Evolutionary conservation across 306 rosid genomes (phyloP), one percentile per base, ranked within the genome.

Genomic region (Calophaca sinica): DNA sequence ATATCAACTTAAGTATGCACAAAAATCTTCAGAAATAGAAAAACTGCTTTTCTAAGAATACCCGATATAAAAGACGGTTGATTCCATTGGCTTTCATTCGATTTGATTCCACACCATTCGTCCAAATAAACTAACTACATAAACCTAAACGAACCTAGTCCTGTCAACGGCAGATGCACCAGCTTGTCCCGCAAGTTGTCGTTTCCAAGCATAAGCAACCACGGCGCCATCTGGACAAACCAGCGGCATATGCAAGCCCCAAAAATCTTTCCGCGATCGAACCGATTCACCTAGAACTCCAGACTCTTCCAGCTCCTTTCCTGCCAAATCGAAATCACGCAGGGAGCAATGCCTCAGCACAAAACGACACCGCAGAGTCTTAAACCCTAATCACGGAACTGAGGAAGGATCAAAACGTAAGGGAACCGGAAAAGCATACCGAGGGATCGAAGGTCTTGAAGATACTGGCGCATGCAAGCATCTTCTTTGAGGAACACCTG

Each of bases 141-240:
- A n/a, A 72, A 35, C 69, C 7, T 7, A 61, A 75, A 67, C 62
- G 11, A 79, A 94, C 98, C 96, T 88, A 38, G 93, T 88, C 70
- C 97, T 68, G 61, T 94, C 98, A 44, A 91, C 96, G 0, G 98
- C 96, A 2, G 97, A 94, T 0, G 96, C 98, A 28, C 97, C 96
- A 2, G 98, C 97, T 82, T 94, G 98, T 29, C 96, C 96, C 1
- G 98, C 98, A 15, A 94, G 88, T 67, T 91, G 94, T 10, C 96
- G 93, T 72, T 91, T 94, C 97, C 98, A 94, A 52, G 98, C 98
- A 72, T 91, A 94, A 0, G 97, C 98, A 66, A 94, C 98, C 7
- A 91, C 96, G 2, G 97, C 96, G 0, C 94, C 98, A 12, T 94
- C 97, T 1, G 98, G 97, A 76, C 98, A 94, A 77, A 91, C 94